phyloP scores from a whole-genome alignment of 352 stramenopile species.

The Phytophthora pinifolia region DNA sequence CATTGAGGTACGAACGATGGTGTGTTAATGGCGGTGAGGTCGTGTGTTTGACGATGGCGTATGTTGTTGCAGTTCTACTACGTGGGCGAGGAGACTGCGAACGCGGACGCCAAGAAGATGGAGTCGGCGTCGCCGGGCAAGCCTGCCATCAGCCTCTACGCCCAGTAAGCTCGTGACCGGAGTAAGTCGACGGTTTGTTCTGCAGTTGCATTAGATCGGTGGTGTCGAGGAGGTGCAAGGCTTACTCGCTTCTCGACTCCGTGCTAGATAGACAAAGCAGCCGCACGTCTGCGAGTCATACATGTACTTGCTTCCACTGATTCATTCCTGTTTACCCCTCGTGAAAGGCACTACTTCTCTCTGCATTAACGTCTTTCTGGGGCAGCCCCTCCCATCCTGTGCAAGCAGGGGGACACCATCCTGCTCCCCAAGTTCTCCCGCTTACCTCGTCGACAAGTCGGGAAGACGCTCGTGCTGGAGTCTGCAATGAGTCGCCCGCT shows the following conservation, averaged over 20 bases:
- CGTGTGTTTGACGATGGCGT: not conserved
- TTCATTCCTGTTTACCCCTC: too few relatives aligned
- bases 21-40: not conserved
- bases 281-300: slow-evolving; percentile 20
- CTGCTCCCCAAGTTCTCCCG: too few relatives aligned
- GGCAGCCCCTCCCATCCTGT: too few relatives aligned
- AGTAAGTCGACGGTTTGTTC: slow-evolving; percentile 1
- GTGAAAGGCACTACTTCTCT: too few relatives aligned
- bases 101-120: slow-evolving; percentile 83
- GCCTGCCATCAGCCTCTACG: slow-evolving; percentile 73
- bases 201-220: slow-evolving; percentile 23
- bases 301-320: slow-evolving; percentile 5
- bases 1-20: slow-evolving; percentile 47
- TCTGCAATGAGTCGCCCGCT: too few relatives aligned
- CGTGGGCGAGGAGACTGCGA: slow-evolving; percentile 65
- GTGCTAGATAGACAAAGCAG: slow-evolving; percentile 21
- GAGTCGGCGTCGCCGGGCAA: slow-evolving; percentile 83
- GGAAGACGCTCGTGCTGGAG: too few relatives aligned
- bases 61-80: slow-evolving; percentile 67
- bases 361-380: too few relatives aligned
- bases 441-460: too few relatives aligned
- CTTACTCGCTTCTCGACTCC: slow-evolving; percentile 6
- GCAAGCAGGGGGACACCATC: too few relatives aligned
- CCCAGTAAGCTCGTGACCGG: slow-evolving; percentile 37
- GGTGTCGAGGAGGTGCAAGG: slow-evolving; percentile 5